Evolutionary conservation across 1,284 basidiomycete species (phyloP), one percentile per base, ranked within the genome.

Genomic region (Sphagnurus paluster): DNA sequence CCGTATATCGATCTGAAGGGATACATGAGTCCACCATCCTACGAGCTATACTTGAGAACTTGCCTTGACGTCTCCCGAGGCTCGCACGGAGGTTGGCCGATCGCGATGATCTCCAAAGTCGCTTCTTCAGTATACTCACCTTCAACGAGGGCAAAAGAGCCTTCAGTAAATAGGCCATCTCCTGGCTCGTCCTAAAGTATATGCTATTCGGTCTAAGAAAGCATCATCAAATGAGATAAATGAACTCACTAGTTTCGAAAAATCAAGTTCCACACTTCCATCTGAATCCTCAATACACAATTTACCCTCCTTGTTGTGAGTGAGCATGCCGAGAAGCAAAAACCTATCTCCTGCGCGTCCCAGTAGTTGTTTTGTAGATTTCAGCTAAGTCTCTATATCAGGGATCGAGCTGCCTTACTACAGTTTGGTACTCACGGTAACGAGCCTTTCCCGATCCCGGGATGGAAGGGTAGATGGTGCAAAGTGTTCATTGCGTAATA

Each of bases 31-130:
- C 55, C 39, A 58, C 26, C 39, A 28, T 8, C 4, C 19, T 19
- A n/a, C 24, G 37, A 26, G 36, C 11, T 29, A 21, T 26, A 23
- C 34, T 13, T 21, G 29, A 14, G 21, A 35, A 57, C 77, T 55
- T 59, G 91, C 89, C 91, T 78, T 20, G 93, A 84, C 1, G 81
- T 80, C 49, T 86, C 83, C 41, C 95, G 76, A 58, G 85, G 80
- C 67, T 98, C 94, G 60, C 93, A 95, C 17, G 97, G 97, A 1
- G 97, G 97, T 67, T 99, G 96, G 1, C 97, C 96, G 55, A 99
- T 89, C 6, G 95, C 97, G 54, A 93, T 82, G 5, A 98, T 93
- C 49, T 87, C 78, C 44, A 99, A 76, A 1, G 80, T 89, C 40
- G 89, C 90, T 23, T 98, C 92, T 49, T 93, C 84, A 0, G 92